Base-by-base conservation (phyloP, 2,329 filamentous ascomycete genomes). In the Colletotrichum graminicola region DNA sequence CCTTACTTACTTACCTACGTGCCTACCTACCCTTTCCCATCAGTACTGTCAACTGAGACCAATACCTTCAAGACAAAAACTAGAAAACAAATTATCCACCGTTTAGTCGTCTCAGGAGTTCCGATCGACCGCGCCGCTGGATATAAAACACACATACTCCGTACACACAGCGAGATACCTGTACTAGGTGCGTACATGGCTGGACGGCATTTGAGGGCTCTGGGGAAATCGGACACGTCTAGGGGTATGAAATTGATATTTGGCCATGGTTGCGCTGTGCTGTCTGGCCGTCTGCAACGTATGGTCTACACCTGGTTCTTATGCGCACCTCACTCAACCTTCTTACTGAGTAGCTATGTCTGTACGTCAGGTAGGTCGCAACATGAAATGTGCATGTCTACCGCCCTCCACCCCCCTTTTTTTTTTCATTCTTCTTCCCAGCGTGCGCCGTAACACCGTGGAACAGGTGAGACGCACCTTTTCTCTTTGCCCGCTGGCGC, bases 401-500 rank as follows among this genome's bases (percentile, higher is more conserved):
- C n/a, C n/a, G n/a, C n/a, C n/a, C n/a, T n/a, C n/a, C n/a, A n/a
- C n/a, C n/a, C n/a, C n/a, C n/a, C n/a, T n/a, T 16, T 39, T 61
- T 34, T 29, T 43, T 29, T 43, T 14, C 7, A 0, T 11, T 5
- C 21, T 21, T 43, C 7, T 43, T 43, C 2, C 7, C 43, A 34
- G 41, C 59, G 14, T 62, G 34, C 59, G 60, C 23, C 60, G 60
- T 34, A 18, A 34, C 60, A 62, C 34, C 60, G 23, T 26, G 5
- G 60, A 62, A 39, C 45, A n/a, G 43, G 29, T 16, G 39, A 36
- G n/a, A 34, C 16, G 43, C 59, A 41, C 43, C 32, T 62, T 62
- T 51, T 18, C 59, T 63, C 26, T 63, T 23, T 51, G 63, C 62
- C 49, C 47, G 51, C 63, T 57, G 49, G 67, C 67, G 67, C 67